Evolutionary conservation across 2,329 filamentous ascomycete species (phyloP).

Genomic region (Fusarium sp.): DNA sequence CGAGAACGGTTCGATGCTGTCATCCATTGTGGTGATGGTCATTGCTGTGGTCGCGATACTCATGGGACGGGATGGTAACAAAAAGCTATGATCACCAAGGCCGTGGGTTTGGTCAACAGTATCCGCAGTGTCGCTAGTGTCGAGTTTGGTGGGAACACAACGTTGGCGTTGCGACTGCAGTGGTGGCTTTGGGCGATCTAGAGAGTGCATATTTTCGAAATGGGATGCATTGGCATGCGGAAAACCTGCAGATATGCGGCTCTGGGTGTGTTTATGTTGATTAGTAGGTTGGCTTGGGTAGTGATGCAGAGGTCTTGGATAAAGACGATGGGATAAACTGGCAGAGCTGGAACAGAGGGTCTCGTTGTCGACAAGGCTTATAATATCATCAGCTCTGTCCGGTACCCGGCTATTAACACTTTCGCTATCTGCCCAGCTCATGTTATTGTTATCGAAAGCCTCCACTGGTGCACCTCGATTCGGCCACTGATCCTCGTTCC

Average conservation of each 20-base stretch:
- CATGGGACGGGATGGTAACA: conserved; percentile 45
- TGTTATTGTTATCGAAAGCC: conserved; percentile 31
- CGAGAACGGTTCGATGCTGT: conserved; percentile 14
- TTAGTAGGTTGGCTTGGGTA: conserved; percentile 30
- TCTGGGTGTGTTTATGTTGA: conserved; percentile 27
- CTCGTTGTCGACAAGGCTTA: conserved; percentile 48
- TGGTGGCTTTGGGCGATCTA: conserved; percentile 34
- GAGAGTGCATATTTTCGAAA: conserved; percentile 37
- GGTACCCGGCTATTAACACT: conserved; percentile 35
- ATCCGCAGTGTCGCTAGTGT: conserved; percentile 25
- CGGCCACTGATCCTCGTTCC: conserved; percentile 38
- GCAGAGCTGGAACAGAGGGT: conserved; percentile 45
- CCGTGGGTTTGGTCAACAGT: conserved; percentile 28
- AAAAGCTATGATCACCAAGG: conserved; percentile 42
- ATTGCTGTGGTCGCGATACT: conserved; percentile 43
- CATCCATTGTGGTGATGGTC: conserved; percentile 27
- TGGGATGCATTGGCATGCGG: conserved; percentile 37
- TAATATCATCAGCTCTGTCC: conserved; percentile 42
- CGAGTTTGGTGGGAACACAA: conserved; percentile 31
- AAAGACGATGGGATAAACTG: conserved; percentile 37
- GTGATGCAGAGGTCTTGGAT: conserved; percentile 40
- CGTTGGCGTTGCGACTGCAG: conserved; percentile 29
- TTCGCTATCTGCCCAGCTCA: conserved; percentile 29
- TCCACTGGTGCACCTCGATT: conserved; percentile 31
- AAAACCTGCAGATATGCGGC: conserved; percentile 32